These are phyloP conservation scores for Deinandra increscens DNA, from an alignment of 129 eudicot genomes.

Conservation along the genomic window DNA sequence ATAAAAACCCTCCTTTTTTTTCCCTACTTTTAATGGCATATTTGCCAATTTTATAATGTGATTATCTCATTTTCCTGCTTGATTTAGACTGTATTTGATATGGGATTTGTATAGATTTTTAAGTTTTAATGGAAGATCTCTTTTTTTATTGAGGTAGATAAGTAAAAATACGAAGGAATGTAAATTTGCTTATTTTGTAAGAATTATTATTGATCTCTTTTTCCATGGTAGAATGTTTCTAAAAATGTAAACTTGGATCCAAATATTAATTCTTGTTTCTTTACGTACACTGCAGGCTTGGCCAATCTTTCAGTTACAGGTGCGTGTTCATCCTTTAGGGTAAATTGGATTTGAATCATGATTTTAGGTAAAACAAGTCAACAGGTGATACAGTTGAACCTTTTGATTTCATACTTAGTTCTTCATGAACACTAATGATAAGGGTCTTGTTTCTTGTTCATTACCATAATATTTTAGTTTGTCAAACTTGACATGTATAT, in stretches of 20 bases:
- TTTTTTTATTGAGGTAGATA: no score
- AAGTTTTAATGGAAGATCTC: constrained; percentile 12
- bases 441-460: not conserved
- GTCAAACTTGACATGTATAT: not conserved
- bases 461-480: not conserved
- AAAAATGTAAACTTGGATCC: not conserved
- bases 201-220: constrained; percentile 10
- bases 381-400: not conserved
- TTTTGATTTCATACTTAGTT: not conserved
- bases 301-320: constrained; percentile 85
- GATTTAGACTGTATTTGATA: constrained; percentile 27
- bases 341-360: constrained; percentile 3
- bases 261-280: constrained; percentile 19
- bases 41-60: not conserved
- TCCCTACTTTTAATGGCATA: not conserved
- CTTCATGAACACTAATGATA: not conserved
- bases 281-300: constrained; percentile 55
- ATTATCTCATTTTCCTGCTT: not conserved
- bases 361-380: constrained; percentile 4
- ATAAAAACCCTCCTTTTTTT: not conserved
- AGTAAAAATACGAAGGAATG: no score
- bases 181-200: constrained; percentile 7
- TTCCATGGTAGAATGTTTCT: constrained; percentile 5
- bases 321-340: constrained; percentile 29
- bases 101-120: not conserved